Evolutionary conservation across 352 stramenopile species (phyloP).

Genomic region (Phytophthora melonis): DNA sequence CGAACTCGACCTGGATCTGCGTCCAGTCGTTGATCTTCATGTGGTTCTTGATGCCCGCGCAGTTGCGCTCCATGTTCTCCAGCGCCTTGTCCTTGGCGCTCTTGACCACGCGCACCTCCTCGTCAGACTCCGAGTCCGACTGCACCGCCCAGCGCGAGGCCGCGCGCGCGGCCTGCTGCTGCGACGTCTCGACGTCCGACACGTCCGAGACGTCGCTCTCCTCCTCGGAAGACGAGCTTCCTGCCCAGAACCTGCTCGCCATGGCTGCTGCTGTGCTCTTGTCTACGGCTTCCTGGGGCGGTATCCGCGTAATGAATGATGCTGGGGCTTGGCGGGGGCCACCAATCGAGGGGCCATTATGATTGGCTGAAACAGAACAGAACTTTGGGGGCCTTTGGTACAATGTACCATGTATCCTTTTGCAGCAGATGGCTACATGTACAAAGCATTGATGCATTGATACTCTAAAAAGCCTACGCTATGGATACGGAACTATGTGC

Average conservation of each 20-base stretch:
- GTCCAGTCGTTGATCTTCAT: conserved; percentile 98
- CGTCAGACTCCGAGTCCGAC: conserved; percentile 85
- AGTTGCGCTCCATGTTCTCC: conserved; percentile 74
- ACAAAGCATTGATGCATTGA: background rate
- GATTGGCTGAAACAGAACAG: background rate
- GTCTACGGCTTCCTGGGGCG: conserved; percentile 19
- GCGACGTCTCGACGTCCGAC: conserved; percentile 79
- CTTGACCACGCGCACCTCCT: conserved; percentile 96
- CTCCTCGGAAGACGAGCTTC: conserved; percentile 80
- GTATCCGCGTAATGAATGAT: conserved; percentile 35
- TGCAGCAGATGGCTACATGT: background rate
- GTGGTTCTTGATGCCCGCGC: conserved; percentile 83
- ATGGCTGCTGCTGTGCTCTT: conserved; percentile 44
- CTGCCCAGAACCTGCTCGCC: conserved; percentile 89
- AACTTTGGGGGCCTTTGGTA: background rate
- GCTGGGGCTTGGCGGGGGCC: background rate
- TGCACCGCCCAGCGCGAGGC: conserved; percentile 84
- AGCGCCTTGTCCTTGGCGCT: conserved; percentile 94
- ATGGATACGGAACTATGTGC: background rate
- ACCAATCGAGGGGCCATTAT: background rate
- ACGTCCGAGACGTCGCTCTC: conserved; percentile 80
- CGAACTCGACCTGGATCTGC: conserved; percentile 96
- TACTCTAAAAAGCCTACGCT: conserved; percentile 2
- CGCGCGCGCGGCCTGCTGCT: conserved; percentile 76
- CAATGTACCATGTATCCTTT: background rate